These are phyloP conservation scores for Pleomassaria siparia DNA, from an alignment of 2,329 filamentous ascomycete genomes.

Conservation along the genomic window DNA sequence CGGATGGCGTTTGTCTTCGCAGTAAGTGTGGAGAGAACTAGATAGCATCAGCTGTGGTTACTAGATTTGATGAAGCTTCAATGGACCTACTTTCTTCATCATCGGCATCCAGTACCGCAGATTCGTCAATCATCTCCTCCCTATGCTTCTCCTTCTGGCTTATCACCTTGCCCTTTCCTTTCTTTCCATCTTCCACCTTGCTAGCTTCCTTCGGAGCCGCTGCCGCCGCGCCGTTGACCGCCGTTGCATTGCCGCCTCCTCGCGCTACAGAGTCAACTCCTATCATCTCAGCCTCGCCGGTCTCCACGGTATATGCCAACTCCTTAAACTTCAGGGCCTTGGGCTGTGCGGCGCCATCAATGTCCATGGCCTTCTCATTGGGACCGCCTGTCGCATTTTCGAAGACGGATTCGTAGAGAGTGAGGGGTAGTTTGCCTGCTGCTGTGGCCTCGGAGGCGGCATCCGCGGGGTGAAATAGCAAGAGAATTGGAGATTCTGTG, in stretches of 20 bases:
- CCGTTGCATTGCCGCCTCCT: conserved; percentile 78
- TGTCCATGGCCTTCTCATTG: conserved; percentile 50
- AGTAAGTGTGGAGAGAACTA: conserved; percentile 68
- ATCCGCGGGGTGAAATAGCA: conserved; percentile 77
- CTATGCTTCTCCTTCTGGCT: conserved; percentile 32
- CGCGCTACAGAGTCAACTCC: conserved; percentile 90
- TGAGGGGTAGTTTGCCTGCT: conserved; percentile 82
- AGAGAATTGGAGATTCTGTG: conserved; percentile 84
- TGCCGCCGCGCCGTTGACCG: conserved; percentile 43
- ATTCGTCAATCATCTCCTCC: conserved; percentile 38
- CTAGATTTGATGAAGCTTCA: background rate
- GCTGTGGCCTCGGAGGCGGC: conserved; percentile 55
- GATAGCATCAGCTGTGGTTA: conserved; percentile 8
- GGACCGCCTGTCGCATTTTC: conserved; percentile 35
- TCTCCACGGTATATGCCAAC: conserved; percentile 85
- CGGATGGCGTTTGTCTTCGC: conserved; percentile 91
- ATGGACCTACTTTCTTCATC: conserved; percentile 64
- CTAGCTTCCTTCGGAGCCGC: conserved; percentile 14
- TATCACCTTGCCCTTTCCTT: conserved; percentile 17
- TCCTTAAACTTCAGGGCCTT: conserved; percentile 72
- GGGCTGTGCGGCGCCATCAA: conserved; percentile 63
- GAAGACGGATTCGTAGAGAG: conserved; percentile 79
- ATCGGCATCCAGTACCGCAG: conserved; percentile 54
- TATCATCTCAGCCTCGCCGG: conserved; percentile 96
- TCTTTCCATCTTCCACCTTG: conserved; percentile 53